phyloP scores from a whole-genome alignment of 805 yeast genomes.

The Metschnikowia corniflorae region DNA sequence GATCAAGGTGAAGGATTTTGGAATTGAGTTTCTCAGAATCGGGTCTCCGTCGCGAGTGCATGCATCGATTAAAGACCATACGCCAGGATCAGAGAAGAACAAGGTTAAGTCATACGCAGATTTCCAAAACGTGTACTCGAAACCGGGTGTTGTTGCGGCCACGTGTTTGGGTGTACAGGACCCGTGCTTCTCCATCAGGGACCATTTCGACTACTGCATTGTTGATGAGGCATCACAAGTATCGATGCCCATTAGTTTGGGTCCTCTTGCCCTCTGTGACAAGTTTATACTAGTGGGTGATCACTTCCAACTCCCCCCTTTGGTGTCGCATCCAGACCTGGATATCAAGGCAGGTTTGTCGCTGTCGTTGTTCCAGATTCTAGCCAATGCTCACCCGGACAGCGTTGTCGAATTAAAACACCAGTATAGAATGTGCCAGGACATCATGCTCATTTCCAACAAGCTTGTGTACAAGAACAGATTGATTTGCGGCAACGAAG shows the following conservation, averaged over 20 bases:
- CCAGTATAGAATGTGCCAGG: constrained; percentile 92
- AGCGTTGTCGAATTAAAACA: constrained; percentile 72
- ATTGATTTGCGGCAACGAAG: constrained; percentile 68
- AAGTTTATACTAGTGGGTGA: constrained; percentile 94
- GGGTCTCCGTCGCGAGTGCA: constrained; percentile 64
- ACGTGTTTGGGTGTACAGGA: constrained; percentile 80
- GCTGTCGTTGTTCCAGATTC: constrained; percentile 67
- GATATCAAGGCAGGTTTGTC: constrained; percentile 68
- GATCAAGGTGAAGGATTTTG: constrained; percentile 52
- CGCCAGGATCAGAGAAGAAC: constrained; percentile 38
- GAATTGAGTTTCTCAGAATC: constrained; percentile 54
- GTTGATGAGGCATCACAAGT: constrained; percentile 97
- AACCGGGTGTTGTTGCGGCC: constrained; percentile 76
- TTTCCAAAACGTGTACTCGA: constrained; percentile 44
- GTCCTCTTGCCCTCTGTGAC: constrained; percentile 75
- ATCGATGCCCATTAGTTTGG: constrained; percentile 85
- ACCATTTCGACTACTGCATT: constrained; percentile 83
- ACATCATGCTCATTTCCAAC: constrained; percentile 81
- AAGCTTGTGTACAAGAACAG: constrained; percentile 71
- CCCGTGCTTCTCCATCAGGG: constrained; percentile 50
- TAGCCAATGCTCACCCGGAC: constrained; percentile 70
- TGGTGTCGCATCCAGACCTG: constrained; percentile 57
- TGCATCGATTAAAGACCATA: constrained; percentile 51
- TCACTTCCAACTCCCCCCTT: constrained; percentile 89
- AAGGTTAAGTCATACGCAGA: constrained; percentile 41